Percentiles rank a stretch among this genome's conserved stretches.
phyloP scores from a whole-genome alignment of 148 eudicot genomes.

The Rhododendron griersonianum region DNA sequence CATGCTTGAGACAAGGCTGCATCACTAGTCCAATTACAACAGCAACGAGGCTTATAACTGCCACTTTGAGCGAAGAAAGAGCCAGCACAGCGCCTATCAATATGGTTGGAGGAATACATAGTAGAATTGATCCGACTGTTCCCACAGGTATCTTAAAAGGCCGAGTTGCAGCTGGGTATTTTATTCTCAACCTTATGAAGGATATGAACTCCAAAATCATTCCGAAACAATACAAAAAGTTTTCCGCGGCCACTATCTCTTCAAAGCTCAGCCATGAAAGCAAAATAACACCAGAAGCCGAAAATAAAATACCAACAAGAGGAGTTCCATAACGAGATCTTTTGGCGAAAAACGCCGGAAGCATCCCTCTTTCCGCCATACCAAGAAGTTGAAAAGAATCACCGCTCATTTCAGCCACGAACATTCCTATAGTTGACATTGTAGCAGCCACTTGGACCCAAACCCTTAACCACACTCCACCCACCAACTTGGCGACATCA shows the following conservation, averaged over 20 bases:
- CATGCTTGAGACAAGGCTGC: constrained; percentile 11
- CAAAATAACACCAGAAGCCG: constrained; percentile 5
- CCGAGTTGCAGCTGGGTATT: constrained; percentile 7
- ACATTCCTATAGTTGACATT: constrained; percentile 12
- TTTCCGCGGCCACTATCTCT: constrained; percentile 1
- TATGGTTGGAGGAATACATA: constrained; percentile 12
- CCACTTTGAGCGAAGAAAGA: constrained; percentile 9
- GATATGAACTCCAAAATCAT: constrained; percentile 13
- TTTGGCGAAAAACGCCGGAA: constrained; percentile 1
- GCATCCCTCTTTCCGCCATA: constrained; percentile 13
- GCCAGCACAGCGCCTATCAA: not conserved
- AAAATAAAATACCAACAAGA: constrained; percentile 1
- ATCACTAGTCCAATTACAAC: constrained; percentile 4
- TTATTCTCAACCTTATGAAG: not conserved
- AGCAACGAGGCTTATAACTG: not conserved
- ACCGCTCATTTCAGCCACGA: constrained; percentile 8
- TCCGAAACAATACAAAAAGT: constrained; percentile 9
- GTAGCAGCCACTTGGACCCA: constrained; percentile 13
- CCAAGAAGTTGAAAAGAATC: constrained; percentile 16
- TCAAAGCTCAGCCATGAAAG: constrained; percentile 14
- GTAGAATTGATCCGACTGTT: not conserved
- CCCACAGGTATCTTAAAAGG: constrained; percentile 12
- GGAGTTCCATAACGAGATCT: constrained; percentile 13
- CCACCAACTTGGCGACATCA: not conserved
- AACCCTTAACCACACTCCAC: constrained; percentile 5